These are phyloP conservation scores for Nicotiana rustica DNA, from an alignment of 305 asterid species.

Conservation along the genomic window DNA sequence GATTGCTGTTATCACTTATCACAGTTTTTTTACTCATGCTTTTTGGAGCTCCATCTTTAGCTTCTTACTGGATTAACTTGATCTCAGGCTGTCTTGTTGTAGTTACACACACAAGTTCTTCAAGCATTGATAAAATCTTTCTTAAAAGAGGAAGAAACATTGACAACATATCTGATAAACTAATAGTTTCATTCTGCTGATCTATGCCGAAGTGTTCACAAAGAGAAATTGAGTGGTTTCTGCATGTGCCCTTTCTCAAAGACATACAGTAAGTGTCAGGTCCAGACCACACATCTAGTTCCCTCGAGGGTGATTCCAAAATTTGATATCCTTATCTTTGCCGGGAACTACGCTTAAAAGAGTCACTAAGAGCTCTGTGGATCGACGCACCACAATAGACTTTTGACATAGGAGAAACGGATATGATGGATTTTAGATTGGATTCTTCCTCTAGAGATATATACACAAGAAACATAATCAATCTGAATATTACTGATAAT, in stretches of 20 bases:
- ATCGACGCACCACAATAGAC: background rate
- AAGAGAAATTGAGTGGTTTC: background rate
- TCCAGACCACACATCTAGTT: background rate
- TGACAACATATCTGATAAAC: background rate
- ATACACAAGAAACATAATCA: background rate
- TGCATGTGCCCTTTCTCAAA: background rate
- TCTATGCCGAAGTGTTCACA: background rate
- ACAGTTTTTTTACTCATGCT: background rate
- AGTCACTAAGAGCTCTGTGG: slow-evolving; percentile 6
- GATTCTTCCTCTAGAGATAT: background rate
- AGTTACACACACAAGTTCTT: background rate
- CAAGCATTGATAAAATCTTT: background rate
- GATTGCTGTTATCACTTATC: background rate
- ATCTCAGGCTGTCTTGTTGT: background rate
- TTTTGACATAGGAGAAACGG: background rate
- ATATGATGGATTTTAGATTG: background rate
- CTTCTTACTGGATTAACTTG: background rate
- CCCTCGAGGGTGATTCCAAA: slow-evolving; percentile 8
- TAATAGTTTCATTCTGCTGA: background rate
- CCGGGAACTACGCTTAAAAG: background rate
- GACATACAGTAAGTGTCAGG: background rate
- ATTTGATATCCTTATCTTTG: background rate
- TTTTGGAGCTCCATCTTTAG: background rate
- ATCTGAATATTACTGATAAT: background rate
- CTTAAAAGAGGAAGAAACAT: background rate